Evolutionary conservation across 2,329 filamentous ascomycete species (phyloP), one percentile per base, ranked within the genome.

Genomic region (Pseudogymnoascus sp.): DNA sequence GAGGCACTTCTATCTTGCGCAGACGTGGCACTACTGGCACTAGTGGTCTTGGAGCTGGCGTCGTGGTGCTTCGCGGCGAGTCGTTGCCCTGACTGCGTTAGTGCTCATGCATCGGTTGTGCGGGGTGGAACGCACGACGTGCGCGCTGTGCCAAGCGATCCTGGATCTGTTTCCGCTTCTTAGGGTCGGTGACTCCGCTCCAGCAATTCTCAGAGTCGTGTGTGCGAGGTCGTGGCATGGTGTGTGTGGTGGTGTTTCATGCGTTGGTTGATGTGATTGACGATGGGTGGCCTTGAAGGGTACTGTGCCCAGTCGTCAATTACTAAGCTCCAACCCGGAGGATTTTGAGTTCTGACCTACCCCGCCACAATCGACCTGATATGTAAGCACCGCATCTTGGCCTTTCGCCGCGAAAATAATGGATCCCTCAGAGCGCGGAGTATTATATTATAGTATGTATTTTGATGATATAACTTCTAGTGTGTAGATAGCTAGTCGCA

Each of bases 111-210:
- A 37, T 19, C 12, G 14, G n/a, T 38, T 10, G 14, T 43, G 16
- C 14, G 16, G 59, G 35, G 10, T 28, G 24, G 31, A n/a, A 66
- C 67, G 33, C 61, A 68, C 67, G 66, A 37, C 67, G 63, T 3
- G 67, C 65, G 61, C 67, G 62, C 28, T 68, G 67, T 7, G 67
- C 67, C 24, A 68, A 50, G 16, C 66, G 60, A 19, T 68, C 66
- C 43, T 68, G 67, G n/a, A 68, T 68, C 35, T 66, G 62, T 50
- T 68, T 68, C 26, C 66, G 41, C 19, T 66, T 65, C 43, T 63
- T 63, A 7, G 67, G 56, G 59, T 68, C 67, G 3, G 46, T 33
- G 1, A 68, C 64, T 3, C 64, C 64, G 28, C 50, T 61, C 66
- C 67, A 68, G 60, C 63, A 59, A 63, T 66, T 66, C 28, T 56